Evolutionary conservation across 805 yeast species (phyloP).

Genomic region (Suhomyces kilbournensis): DNA sequence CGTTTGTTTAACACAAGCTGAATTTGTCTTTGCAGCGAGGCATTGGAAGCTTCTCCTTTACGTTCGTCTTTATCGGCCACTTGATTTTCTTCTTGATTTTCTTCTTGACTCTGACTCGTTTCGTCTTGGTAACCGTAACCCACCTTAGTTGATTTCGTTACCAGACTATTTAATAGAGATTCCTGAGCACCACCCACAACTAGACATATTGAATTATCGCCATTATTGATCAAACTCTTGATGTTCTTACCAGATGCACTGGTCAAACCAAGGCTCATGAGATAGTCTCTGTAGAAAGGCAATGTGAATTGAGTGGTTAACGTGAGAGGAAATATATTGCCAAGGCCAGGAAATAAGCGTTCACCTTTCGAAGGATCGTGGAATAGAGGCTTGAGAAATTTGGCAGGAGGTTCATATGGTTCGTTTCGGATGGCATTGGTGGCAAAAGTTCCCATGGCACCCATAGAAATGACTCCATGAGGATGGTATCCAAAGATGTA

Average conservation of each 20-base stretch:
- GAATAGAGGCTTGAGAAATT: slow-evolving; percentile 33
- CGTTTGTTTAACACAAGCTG: slow-evolving; percentile 73
- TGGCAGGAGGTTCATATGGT: slow-evolving; percentile 37
- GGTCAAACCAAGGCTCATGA: slow-evolving; percentile 76
- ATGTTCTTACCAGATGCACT: slow-evolving; percentile 79
- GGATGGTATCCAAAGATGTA: slow-evolving; percentile 95
- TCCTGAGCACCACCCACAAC: slow-evolving; percentile 98
- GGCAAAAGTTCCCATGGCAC: slow-evolving; percentile 79
- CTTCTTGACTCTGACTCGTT: neutral
- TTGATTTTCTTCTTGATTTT: neutral
- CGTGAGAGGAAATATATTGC: slow-evolving; percentile 70
- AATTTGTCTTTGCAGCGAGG: slow-evolving; percentile 38
- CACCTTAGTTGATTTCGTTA: slow-evolving; percentile 28
- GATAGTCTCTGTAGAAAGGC: slow-evolving; percentile 85
- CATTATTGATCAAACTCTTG: slow-evolving; percentile 54
- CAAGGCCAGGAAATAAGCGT: slow-evolving; percentile 77
- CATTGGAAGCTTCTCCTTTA: neutral
- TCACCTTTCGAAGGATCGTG: slow-evolving; percentile 72
- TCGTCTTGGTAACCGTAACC: slow-evolving; percentile 33
- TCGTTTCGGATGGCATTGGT: slow-evolving; percentile 50
- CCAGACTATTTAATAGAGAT: slow-evolving; percentile 53
- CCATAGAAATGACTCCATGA: slow-evolving; percentile 92
- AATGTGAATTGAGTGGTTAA: slow-evolving; percentile 76
- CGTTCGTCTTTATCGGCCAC: neutral
- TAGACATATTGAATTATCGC: slow-evolving; percentile 74